Base-by-base conservation (phyloP, 75 land plant species). In the Sequoia sempervirens region DNA sequence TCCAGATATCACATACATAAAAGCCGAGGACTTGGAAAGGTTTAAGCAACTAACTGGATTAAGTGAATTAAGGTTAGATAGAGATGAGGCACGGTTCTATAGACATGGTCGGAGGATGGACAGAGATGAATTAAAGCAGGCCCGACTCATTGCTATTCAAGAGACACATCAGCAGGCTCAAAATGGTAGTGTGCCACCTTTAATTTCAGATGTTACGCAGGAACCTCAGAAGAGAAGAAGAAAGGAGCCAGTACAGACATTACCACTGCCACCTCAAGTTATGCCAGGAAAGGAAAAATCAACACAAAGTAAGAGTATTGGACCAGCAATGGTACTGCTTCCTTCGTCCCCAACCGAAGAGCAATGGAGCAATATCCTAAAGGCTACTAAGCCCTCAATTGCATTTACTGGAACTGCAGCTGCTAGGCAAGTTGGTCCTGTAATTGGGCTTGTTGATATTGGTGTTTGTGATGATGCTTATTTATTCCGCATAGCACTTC, bases 361-460 rank as follows among this genome's bases (percentile, higher is more conserved):
- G 56, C 93, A 90, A 47, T 90, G 88, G 93, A 81, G 87, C 41
- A 85, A 86, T 53, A 84, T 93, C 23, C 74, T 91, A 26, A 89
- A 88, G 78, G 90, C 90, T 36, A 82, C 89, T 2, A 93, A 88
- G 86, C 87, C 83, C 50, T 89, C 90, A 4, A 86, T 90, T 79
- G 88, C 92, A 47, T 75, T 90, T 84, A 90, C 92, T 13, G 96
- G 96, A 20, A 92, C 87, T 75, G 96, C 93, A 46, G 92, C 93
- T 45, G 87, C 78, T 66, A 88, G 91, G 36, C 88, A 86, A 38
- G 82, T 88, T 3, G 93, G 96, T 52, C 90, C 96, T 64, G 54
- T 89, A 28, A 68, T 94, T 26, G 96, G 96, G 45, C 88, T 88
- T 0, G 88, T 94, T 83, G 96, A 94, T 70, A 91, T 94, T 80